Conservation (phyloP, 352 stramenopile species). For the Phytopythium mirpurense region DNA sequence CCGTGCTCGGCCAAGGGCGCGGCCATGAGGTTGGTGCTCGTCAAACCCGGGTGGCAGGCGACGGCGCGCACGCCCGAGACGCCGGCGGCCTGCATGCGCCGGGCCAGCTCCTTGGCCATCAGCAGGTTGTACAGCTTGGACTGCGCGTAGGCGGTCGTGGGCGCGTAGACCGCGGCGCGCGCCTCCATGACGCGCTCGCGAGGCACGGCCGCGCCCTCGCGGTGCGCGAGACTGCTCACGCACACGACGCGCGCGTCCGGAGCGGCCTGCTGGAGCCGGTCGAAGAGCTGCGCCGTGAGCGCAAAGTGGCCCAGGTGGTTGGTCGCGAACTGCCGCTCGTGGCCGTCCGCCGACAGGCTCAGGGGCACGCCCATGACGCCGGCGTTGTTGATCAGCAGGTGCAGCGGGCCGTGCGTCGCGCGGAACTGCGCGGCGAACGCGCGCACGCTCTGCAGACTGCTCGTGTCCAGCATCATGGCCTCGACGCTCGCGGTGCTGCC, state of each 20-base stretch:
- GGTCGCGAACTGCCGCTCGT: conserved; percentile 42
- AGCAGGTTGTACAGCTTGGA: conserved; percentile 38
- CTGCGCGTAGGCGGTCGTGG: conserved; percentile 19
- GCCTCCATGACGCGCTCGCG: conserved; percentile 17
- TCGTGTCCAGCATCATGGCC: conserved; percentile 36
- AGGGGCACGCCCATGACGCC: conserved; percentile 36
- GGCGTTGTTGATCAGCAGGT: conserved; percentile 58
- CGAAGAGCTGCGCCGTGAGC: conserved; percentile 28
- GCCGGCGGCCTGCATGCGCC: conserved; percentile 13
- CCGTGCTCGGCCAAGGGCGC: conserved; percentile 11
- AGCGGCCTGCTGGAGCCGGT: conserved; percentile 12
- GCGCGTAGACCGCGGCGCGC: conserved; percentile 14
- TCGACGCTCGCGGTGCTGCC: conserved; percentile 10
- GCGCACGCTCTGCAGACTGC: conserved; percentile 25
- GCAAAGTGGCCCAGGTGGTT: conserved; percentile 53
- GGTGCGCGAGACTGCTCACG: conserved; percentile 25
- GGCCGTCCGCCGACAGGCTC: conserved; percentile 18
- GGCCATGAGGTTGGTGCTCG: conserved; percentile 11
- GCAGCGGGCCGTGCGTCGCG: conserved; percentile 17
- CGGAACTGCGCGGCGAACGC: conserved; percentile 26
- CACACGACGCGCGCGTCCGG: conserved; percentile 17
- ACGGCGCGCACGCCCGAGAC: neutral
- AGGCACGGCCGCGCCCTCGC: conserved; percentile 3
- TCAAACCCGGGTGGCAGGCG: conserved; percentile 5
- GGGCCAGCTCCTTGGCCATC: conserved; percentile 29